phyloP scores from a whole-genome alignment of 352 stramenopile species.

The Phytophthora syringae region DNA sequence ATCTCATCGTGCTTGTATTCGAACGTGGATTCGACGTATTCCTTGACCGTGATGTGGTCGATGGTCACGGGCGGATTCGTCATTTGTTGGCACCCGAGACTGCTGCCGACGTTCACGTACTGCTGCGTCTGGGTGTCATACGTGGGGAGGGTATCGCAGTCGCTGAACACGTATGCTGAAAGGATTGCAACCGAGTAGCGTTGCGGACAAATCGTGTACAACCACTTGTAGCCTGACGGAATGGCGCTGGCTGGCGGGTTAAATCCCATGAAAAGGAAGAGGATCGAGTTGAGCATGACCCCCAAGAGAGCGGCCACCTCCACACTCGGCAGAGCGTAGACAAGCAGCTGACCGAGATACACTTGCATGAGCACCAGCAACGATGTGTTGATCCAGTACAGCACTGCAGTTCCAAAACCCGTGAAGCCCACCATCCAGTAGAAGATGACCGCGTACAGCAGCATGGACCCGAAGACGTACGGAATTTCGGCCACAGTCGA shows the following conservation, averaged over 20 bases:
- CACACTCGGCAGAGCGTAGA: conserved; percentile 49
- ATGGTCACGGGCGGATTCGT: conserved; percentile 37
- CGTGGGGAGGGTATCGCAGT: conserved; percentile 46
- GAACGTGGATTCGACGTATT: conserved; percentile 57
- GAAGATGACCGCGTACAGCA: conserved; percentile 64
- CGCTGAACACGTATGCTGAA: conserved; percentile 42
- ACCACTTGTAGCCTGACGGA: conserved; percentile 60
- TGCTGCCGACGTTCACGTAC: conserved; percentile 36
- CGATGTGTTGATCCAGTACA: conserved; percentile 67
- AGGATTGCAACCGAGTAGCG: conserved; percentile 51
- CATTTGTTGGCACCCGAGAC: conserved; percentile 52
- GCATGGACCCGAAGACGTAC: conserved; percentile 53
- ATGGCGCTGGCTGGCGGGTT: conserved; percentile 52
- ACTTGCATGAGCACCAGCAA: conserved; percentile 55
- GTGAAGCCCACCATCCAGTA: conserved; percentile 66
- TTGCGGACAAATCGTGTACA: conserved; percentile 48
- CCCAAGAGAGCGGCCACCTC: conserved; percentile 48
- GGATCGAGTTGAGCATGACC: conserved; percentile 59
- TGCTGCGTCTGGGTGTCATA: conserved; percentile 32
- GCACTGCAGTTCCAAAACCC: conserved; percentile 41
- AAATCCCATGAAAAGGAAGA: conserved; percentile 65
- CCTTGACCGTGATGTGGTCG: conserved; percentile 52
- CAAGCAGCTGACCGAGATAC: conserved; percentile 56
- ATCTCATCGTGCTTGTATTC: conserved; percentile 67
- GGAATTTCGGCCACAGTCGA: conserved; percentile 79